Percentiles rank a stretch among this genome's conserved stretches.
Conservation (phyloP, 2,329 filamentous ascomycete genomes). For the Xylariaceae sp. region DNA sequence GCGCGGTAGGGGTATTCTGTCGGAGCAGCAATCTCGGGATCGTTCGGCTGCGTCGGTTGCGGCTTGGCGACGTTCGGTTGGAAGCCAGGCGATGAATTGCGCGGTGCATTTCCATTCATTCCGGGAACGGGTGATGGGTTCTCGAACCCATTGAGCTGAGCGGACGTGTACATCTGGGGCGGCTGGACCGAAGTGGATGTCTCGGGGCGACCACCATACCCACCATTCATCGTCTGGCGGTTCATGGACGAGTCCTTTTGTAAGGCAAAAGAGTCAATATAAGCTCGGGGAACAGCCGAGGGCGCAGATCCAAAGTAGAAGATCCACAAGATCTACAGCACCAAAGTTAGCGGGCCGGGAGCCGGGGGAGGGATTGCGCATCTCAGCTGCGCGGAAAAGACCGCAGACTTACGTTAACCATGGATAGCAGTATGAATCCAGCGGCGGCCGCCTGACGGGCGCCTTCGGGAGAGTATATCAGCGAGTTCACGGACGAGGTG, state of each 20-base stretch:
- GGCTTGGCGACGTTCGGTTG: conserved; percentile 31
- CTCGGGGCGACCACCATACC: conserved; percentile 73
- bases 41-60: conserved; percentile 37
- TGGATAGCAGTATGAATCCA: conserved; percentile 89
- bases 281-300: conserved; percentile 78
- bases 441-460: conserved; percentile 83
- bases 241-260: conserved; percentile 75
- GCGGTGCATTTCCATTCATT: conserved; percentile 51
- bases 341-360: no score
- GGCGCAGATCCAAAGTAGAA: conserved; percentile 97
- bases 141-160: conserved; percentile 92
- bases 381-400: not conserved
- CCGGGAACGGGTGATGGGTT: conserved; percentile 83
- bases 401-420: conserved; percentile 70
- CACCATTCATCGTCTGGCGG: conserved; percentile 68
- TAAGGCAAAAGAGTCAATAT: conserved; percentile 92
- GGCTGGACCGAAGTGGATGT: conserved; percentile 73
- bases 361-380: no score
- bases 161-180: conserved; percentile 96
- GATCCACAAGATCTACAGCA: conserved; percentile 83
- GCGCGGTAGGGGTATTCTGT: conserved; percentile 96
- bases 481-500: conserved; percentile 78
- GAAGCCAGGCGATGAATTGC: conserved; percentile 41
- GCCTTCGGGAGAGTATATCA: conserved; percentile 72
- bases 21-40: conserved; percentile 63